A percentile compares a stretch with the other conserved stretches of the same genome.
phyloP scores from a whole-genome alignment of 2,329 filamentous ascomycete genomes.

The Exserohilum rostratum region DNA sequence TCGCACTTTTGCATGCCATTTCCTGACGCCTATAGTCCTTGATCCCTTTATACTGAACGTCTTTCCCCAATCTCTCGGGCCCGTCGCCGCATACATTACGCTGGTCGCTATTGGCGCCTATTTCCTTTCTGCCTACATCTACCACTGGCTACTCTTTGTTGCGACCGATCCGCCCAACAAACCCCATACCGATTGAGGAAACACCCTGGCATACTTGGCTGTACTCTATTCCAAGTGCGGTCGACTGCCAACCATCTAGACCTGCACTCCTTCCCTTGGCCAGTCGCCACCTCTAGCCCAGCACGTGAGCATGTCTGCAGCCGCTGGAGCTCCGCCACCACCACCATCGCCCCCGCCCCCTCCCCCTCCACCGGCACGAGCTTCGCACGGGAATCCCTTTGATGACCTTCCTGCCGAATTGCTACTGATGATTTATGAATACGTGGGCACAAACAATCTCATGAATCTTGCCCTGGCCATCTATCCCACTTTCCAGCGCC shows the following conservation, averaged over 20 bases:
- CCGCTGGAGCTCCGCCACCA: slow-evolving; percentile 26
- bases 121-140: slow-evolving; percentile 56
- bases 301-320: slow-evolving; percentile 28
- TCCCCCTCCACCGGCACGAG: slow-evolving; percentile 14
- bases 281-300: neutral
- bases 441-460: slow-evolving; percentile 49
- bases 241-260: neutral
- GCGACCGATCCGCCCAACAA: slow-evolving; percentile 30
- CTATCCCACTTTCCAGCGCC: slow-evolving; percentile 51
- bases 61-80: slow-evolving; percentile 76
- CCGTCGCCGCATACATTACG: slow-evolving; percentile 72
- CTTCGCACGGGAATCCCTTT: slow-evolving; percentile 26
- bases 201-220: neutral
- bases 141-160: slow-evolving; percentile 37
- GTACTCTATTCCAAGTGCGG: neutral
- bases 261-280: neutral
- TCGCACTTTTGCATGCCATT: neutral
- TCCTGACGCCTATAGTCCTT: slow-evolving; percentile 62
- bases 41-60: slow-evolving; percentile 84
- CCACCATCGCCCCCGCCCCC: slow-evolving; percentile 27
- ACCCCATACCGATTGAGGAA: slow-evolving; percentile 41
- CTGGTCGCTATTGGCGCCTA: slow-evolving; percentile 63
- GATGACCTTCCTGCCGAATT: slow-evolving; percentile 55
- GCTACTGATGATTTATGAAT: slow-evolving; percentile 53
- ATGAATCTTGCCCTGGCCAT: slow-evolving; percentile 56